Base-by-base conservation (phyloP, 805 yeast genomes). In the Starmerella ratchasimensis region DNA sequence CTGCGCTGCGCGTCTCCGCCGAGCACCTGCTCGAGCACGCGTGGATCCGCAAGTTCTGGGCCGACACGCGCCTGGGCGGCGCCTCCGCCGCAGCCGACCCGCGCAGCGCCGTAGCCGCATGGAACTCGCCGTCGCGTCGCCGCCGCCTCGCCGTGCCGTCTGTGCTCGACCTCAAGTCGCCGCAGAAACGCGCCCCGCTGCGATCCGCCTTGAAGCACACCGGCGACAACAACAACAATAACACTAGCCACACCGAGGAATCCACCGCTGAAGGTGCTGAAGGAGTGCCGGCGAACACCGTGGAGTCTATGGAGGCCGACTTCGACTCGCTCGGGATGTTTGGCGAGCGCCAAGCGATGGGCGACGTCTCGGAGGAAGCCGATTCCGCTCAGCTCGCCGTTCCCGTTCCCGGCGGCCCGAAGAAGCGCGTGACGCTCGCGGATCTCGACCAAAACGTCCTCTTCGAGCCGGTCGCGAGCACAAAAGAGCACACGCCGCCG, bases 1-100 rank as follows among this genome's bases (percentile, higher is more conserved):
- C 88, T 1, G 61, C 60, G 18, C 55, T 69, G 19, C 61, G 94
- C 39, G 59, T 63, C 2, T 59, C 69, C 5, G 88, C 88, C 0
- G 58, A 59, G 23, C 58, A 67, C 26, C 60, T 83, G 19, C 55
- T 71, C 18, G 54, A 63, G 21, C 86, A 79, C 52, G 64, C 65
- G 15, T 81, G 93, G 93, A 48, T 80, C 31, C 38, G 42, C 9
- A 50, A 48, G n/a, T 40, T 36, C 39, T 34, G 43, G 36, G 26
- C 37, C 37, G 39, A 20, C 6, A 16, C 11, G n/a, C 13, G n/a
- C 21, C 14, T 14, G 15, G 13, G n/a, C 11, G 35, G 18, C 15
- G 18, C 19, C 15, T 20, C 4, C 1, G 43, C 37, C 1, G 39
- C 32, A 1, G 31, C 44, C 8, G 53, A 50, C n/a, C 57, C 58